Evolutionary conservation across 1,284 basidiomycete genomes (phyloP).

Genomic region (Naganishia liquefaciens): DNA sequence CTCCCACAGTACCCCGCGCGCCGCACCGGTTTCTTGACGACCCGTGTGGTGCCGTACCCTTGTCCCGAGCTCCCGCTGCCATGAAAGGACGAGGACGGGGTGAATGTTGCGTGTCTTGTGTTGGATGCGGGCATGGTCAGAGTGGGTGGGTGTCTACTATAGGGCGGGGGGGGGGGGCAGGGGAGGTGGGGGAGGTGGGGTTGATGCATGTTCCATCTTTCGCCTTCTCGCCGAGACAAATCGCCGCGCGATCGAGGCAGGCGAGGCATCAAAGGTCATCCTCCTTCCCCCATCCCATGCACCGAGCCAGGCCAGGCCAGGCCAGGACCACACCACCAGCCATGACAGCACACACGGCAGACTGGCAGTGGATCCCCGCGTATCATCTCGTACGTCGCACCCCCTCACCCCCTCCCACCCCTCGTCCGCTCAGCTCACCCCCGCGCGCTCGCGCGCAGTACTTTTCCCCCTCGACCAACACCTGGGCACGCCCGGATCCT

Average conservation of each 20-base stretch:
- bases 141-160: no score
- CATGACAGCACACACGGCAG: constrained; percentile 9
- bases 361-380: constrained; percentile 17
- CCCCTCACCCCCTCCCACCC: no score
- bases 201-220: constrained; percentile 3
- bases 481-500: constrained; percentile 4
- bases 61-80: background rate
- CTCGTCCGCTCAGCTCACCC: background rate
- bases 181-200: background rate
- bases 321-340: background rate
- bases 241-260: background rate
- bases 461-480: constrained; percentile 8
- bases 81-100: background rate
- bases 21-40: constrained; percentile 24
- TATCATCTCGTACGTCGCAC: constrained; percentile 7
- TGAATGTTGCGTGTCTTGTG: no score
- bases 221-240: background rate
- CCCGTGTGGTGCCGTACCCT: background rate
- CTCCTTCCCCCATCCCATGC: no score
- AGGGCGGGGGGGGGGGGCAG: background rate
- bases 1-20: background rate
- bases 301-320: no score
- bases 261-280: no score
- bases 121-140: no score
- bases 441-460: background rate